phyloP scores from a whole-genome alignment of 768 basidiomycete species.

The Trametes gibbosa region DNA sequence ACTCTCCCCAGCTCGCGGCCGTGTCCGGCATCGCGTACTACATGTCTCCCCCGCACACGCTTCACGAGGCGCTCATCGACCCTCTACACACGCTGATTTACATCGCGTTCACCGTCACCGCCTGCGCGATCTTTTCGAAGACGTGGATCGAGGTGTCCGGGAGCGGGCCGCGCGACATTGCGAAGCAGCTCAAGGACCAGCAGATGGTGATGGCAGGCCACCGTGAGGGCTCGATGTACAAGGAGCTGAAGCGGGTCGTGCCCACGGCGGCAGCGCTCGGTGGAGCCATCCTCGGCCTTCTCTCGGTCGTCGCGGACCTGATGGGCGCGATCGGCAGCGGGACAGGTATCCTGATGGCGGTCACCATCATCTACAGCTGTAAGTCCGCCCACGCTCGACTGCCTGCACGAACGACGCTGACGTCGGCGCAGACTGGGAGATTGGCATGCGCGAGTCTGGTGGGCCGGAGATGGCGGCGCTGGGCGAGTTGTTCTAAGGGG shows the following conservation, averaged over 20 bases:
- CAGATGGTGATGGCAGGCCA: conserved; percentile 91
- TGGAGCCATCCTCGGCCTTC: conserved; percentile 90
- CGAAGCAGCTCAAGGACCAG: conserved; percentile 98
- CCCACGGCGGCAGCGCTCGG: conserved; percentile 97
- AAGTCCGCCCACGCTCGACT: conserved; percentile 14
- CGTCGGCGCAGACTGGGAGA: conserved; percentile 76
- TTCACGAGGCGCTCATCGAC: conserved; percentile 84
- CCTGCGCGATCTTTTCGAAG: conserved; percentile 97
- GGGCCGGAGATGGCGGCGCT: conserved; percentile 82
- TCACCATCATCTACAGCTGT: conserved; percentile 92
- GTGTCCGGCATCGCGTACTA: conserved; percentile 94
- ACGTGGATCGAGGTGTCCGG: conserved; percentile 99
- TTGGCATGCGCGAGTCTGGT: conserved; percentile 84
- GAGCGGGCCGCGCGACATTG: conserved; percentile 91
- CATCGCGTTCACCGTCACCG: conserved; percentile 87
- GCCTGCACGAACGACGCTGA: background rate
- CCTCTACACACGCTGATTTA: conserved; percentile 93
- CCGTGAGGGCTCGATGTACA: conserved; percentile 98
- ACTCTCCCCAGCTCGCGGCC: conserved; percentile 88
- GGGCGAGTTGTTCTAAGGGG: conserved; percentile 65
- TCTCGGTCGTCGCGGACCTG: conserved; percentile 89
- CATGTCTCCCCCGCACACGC: conserved; percentile 96
- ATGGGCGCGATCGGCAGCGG: conserved; percentile 96
- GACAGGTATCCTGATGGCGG: conserved; percentile 95
- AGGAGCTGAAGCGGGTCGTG: conserved; percentile 96